Evolutionary conservation across 2,329 filamentous ascomycete genomes (phyloP), one percentile per base, ranked within the genome.

Genomic region (Zelopaecilomyces penicillatus): DNA sequence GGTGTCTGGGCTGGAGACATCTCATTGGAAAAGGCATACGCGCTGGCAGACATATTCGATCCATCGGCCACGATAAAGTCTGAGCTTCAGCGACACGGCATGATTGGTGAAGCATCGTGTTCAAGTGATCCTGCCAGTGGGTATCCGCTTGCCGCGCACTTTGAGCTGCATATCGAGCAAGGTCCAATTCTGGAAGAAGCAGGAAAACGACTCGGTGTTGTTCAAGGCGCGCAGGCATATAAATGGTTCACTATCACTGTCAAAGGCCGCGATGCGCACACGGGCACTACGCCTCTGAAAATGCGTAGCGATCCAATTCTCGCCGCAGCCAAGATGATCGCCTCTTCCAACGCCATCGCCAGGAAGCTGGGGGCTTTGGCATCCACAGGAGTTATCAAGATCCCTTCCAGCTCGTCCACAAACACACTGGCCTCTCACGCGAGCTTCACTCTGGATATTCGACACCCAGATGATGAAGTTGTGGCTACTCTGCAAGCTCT

Each of bases 121-220:
- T 45, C 44, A 5, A 47, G 44, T 28, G 46, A 49, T 28, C 33
- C 45, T 2, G 31, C 30, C 6, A 31, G 30, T n/a, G 50, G 55
- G 3, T 52, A 53, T n/a, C 82, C 83, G 0, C 78, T 89, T 65
- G 81, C 77, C 1, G 85, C 85, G 1, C 85, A 91, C 61, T 90
- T 91, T 55, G 86, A 91, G 61, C 71, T 93, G 7, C 87, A 93
- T 57, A 91, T 91, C 43, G 87, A 94, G 60, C 88, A 94, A 60
- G 60, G 58, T 0, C 58, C 58, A 0, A 77, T 87, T 31, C 72
- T 94, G 1, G 81, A 90, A 41, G 48, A 51, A 6, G 46, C 48
- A 1, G 47, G 48, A 1, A 54, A 46, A 30, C 57, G 51, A 34
- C 56, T 64, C 35, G 61, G 61, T 6, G 60, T 63, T 9, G 61